These are phyloP conservation scores for Quillaja saponaria DNA, from an alignment of 306 rosid species.

Conservation along the genomic window DNA sequence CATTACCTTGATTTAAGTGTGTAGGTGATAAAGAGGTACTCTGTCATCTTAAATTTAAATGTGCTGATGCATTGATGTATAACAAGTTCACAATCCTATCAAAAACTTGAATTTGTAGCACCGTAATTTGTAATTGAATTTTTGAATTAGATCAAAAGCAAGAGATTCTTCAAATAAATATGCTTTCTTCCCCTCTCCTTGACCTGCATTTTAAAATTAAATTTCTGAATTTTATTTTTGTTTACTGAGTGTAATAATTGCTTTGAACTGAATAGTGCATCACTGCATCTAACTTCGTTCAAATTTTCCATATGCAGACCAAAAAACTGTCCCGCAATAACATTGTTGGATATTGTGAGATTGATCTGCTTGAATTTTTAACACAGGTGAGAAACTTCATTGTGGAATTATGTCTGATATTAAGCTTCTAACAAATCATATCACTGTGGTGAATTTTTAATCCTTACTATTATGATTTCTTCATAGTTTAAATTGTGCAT, in stretches of 20 bases:
- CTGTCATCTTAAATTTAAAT: no score
- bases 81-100: no score
- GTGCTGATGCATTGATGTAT: no score
- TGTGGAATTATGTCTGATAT: not conserved
- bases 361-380: slow-evolving; percentile 85
- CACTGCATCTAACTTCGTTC: slow-evolving; percentile 25
- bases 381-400: slow-evolving; percentile 52
- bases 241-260: not conserved
- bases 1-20: slow-evolving; percentile 12
- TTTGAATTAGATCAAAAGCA: not conserved
- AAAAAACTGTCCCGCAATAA: slow-evolving; percentile 75
- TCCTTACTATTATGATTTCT: not conserved
- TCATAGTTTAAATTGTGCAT: not conserved
- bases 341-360: slow-evolving; percentile 84
- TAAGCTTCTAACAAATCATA: not conserved
- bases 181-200: not conserved
- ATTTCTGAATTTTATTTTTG: not conserved
- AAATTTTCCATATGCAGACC: slow-evolving; percentile 61
- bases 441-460: not conserved
- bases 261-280: slow-evolving; percentile 10
- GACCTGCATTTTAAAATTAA: not conserved
- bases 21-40: not conserved
- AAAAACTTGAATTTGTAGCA: no score
- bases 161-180: not conserved
- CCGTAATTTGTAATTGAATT: slow-evolving; percentile 3